Percentiles rank a stretch among this genome's conserved stretches.
phyloP scores from a whole-genome alignment of 495 filamentous ascomycete genomes.

The Venustampulla echinocandica region DNA sequence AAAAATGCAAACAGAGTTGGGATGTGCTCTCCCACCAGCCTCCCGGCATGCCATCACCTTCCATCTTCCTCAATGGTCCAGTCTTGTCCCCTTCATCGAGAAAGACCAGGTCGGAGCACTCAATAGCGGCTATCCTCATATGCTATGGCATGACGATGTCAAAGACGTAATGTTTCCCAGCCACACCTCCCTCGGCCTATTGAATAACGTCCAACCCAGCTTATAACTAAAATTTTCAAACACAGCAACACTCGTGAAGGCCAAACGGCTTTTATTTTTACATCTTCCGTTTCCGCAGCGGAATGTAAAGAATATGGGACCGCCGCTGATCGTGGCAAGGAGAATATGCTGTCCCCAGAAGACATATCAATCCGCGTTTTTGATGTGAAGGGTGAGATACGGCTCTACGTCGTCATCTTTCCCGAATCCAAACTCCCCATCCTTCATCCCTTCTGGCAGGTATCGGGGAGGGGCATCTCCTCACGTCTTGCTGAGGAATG shows the following conservation, averaged over 20 bases:
- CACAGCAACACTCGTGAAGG: constrained; percentile 17
- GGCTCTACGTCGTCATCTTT: constrained; percentile 31
- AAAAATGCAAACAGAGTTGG: constrained; percentile 27
- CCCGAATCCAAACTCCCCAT: constrained; percentile 21
- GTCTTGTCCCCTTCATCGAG: constrained; percentile 23
- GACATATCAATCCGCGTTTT: constrained; percentile 30
- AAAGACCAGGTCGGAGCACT: constrained; percentile 28
- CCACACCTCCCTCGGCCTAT: neutral
- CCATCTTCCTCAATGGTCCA: constrained; percentile 29
- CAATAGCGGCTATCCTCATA: constrained; percentile 35
- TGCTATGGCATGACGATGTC: constrained; percentile 28
- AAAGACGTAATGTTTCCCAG: constrained; percentile 10
- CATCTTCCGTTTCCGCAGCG: constrained; percentile 19
- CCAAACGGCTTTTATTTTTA: constrained; percentile 26
- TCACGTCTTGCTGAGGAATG: constrained; percentile 30
- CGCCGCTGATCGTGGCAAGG: constrained; percentile 18
- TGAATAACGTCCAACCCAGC: constrained; percentile 11
- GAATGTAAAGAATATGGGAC: constrained; percentile 18
- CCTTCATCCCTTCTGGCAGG: constrained; percentile 31
- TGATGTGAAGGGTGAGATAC: constrained; percentile 21
- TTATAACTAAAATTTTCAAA: constrained; percentile 23
- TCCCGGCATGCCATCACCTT: constrained; percentile 32
- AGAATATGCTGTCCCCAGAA: constrained; percentile 9
- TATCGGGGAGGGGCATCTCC: constrained; percentile 31
- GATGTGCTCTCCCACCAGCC: constrained; percentile 34